Evolutionary conservation across 2,329 filamentous ascomycete species (phyloP).

Genomic region (Ophiostoma sp.): DNA sequence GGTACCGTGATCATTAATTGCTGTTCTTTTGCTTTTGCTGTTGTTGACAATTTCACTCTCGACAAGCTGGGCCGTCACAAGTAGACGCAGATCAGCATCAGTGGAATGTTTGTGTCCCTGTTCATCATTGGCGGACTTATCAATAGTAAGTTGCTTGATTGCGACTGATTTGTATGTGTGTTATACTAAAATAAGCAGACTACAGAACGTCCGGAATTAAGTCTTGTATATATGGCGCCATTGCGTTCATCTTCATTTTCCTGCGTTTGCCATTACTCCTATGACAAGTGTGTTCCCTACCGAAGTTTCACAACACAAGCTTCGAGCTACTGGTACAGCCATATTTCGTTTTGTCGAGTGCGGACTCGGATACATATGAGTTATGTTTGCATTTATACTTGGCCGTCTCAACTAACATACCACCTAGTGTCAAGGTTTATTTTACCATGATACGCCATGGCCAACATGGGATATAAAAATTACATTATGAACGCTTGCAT

Average conservation of each 20-base stretch:
- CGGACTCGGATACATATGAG: neutral
- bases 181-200: neutral
- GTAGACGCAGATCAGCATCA: neutral
- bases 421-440: neutral
- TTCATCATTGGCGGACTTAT: neutral
- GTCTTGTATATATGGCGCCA: neutral
- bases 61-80: neutral
- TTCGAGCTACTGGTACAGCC: neutral
- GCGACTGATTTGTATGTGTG: neutral
- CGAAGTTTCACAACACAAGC: neutral
- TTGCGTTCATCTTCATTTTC: conserved; percentile 5
- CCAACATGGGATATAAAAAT: neutral
- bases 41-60: neutral
- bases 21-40: neutral
- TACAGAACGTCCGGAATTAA: neutral
- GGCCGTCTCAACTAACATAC: neutral
- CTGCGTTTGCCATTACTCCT: neutral
- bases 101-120: neutral
- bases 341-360: neutral
- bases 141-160: neutral
- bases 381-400: neutral
- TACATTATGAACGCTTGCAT: conserved; percentile 1
- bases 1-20: neutral
- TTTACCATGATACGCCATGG: neutral
- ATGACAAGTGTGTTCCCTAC: neutral